Conservation (phyloP, 2,329 filamentous ascomycete genomes). For the Phialophora chinensis region DNA sequence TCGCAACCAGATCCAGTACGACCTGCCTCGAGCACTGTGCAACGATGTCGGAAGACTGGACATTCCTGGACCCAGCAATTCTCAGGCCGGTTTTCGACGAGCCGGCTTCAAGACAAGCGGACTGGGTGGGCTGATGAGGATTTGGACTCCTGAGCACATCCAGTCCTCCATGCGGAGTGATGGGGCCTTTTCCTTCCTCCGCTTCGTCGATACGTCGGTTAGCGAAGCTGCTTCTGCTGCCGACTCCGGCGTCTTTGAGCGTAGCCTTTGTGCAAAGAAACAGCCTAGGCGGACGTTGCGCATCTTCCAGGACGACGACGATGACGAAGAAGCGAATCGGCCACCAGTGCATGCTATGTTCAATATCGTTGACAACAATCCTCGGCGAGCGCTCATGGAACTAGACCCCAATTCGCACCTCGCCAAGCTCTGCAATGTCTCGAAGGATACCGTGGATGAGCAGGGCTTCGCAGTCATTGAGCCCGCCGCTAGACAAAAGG, state of each 20-base stretch:
- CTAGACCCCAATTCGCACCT: conserved; percentile 75
- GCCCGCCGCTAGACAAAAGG: conserved; percentile 76
- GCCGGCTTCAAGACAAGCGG: conserved; percentile 77
- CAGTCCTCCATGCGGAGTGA: conserved; percentile 63
- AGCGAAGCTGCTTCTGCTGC: conserved; percentile 74
- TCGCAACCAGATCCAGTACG: conserved; percentile 82
- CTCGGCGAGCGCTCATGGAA: conserved; percentile 70
- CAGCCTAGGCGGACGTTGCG: conserved; percentile 67
- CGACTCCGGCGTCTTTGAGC: conserved; percentile 73
- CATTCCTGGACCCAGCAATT: conserved; percentile 74
- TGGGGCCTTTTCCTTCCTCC: conserved; percentile 81
- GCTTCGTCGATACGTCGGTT: conserved; percentile 79
- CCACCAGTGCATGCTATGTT: conserved; percentile 79
- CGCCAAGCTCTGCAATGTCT: conserved; percentile 78
- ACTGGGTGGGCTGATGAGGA: conserved; percentile 81
- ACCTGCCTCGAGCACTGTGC: conserved; percentile 81
- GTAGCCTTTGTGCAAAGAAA: conserved; percentile 71
- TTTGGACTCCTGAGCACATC: conserved; percentile 84
- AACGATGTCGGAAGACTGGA: conserved; percentile 78
- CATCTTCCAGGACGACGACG: conserved; percentile 61
- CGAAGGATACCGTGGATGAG: conserved; percentile 66
- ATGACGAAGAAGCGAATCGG: conserved; percentile 58
- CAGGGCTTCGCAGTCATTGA: conserved; percentile 80
- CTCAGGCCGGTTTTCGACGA: conserved; percentile 59
- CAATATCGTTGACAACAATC: conserved; percentile 74